These are phyloP conservation scores for Mycena haematopus DNA, from an alignment of 768 basidiomycete species.

Conservation along the genomic window DNA sequence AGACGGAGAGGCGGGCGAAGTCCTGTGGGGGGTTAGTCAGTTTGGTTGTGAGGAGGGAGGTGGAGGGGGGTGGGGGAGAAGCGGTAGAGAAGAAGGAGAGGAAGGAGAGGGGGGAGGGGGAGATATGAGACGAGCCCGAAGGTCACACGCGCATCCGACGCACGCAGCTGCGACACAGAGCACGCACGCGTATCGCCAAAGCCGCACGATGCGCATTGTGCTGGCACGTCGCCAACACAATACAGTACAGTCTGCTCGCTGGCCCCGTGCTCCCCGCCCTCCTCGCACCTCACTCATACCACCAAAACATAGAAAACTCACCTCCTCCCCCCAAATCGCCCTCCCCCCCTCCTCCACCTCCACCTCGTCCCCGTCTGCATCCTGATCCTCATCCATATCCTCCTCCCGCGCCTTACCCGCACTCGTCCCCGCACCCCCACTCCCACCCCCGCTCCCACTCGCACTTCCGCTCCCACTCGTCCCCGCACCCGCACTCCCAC, in stretches of 20 bases:
- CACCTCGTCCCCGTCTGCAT: neutral
- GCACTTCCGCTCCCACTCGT: neutral
- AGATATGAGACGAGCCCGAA: neutral
- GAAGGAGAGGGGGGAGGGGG: neutral
- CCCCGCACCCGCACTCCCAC: neutral
- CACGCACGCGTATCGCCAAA: no score
- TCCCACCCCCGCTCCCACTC: neutral
- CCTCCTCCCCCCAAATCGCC: conserved; percentile 28
- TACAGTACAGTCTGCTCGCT: no score
- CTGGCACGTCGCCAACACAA: no score
- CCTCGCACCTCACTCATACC: neutral
- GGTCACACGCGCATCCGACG: no score
- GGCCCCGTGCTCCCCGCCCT: neutral
- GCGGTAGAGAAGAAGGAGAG: neutral
- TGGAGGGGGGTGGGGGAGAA: neutral
- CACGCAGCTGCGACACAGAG: no score
- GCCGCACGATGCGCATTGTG: no score
- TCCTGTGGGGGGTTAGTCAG: conserved; percentile 11
- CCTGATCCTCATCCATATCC: neutral
- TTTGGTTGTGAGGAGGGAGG: neutral
- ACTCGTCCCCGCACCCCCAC: neutral
- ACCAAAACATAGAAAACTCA: neutral
- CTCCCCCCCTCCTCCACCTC: conserved; percentile 12
- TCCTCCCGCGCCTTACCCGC: neutral
- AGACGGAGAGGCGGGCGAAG: conserved; percentile 27